Evolutionary conservation across 2,329 filamentous ascomycete species (phyloP).

Genomic region (Aureobasidium lini): DNA sequence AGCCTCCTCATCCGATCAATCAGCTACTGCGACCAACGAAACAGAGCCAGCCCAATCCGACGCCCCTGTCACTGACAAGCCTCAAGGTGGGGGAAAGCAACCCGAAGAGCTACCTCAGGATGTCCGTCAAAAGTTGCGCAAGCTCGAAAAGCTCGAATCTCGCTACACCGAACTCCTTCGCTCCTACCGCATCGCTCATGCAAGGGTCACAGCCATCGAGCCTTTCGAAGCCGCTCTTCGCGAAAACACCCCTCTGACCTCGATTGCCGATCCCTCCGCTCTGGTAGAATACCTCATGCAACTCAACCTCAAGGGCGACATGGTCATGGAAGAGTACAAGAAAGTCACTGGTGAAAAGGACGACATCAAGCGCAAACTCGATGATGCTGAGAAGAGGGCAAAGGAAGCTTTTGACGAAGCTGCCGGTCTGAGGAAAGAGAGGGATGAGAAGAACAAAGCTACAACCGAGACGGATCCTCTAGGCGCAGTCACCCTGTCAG

Average conservation of each 20-base stretch:
- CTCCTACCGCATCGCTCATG: slow-evolving; percentile 87
- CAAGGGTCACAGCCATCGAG: slow-evolving; percentile 78
- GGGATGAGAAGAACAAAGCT: slow-evolving; percentile 16
- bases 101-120: slow-evolving; percentile 55
- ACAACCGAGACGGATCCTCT: slow-evolving; percentile 20
- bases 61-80: slow-evolving; percentile 20
- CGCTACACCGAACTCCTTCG: slow-evolving; percentile 85
- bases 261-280: slow-evolving; percentile 76
- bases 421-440: slow-evolving; percentile 42
- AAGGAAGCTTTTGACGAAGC: slow-evolving; percentile 58
- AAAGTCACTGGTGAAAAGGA: slow-evolving; percentile 72
- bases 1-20: slow-evolving; percentile 20
- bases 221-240: slow-evolving; percentile 86
- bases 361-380: slow-evolving; percentile 65
- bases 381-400: slow-evolving; percentile 58
- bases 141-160: slow-evolving; percentile 81
- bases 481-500: slow-evolving; percentile 1
- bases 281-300: slow-evolving; percentile 87
- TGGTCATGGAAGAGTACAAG: slow-evolving; percentile 91
- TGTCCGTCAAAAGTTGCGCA: slow-evolving; percentile 66
- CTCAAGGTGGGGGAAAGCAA: slow-evolving; percentile 24
- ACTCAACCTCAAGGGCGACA: slow-evolving; percentile 75
- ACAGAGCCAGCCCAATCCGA: slow-evolving; percentile 25
- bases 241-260: slow-evolving; percentile 85
- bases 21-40: slow-evolving; percentile 21